phyloP scores from a whole-genome alignment of 2,329 filamentous ascomycete genomes.

The Ciborinia camelliae region DNA sequence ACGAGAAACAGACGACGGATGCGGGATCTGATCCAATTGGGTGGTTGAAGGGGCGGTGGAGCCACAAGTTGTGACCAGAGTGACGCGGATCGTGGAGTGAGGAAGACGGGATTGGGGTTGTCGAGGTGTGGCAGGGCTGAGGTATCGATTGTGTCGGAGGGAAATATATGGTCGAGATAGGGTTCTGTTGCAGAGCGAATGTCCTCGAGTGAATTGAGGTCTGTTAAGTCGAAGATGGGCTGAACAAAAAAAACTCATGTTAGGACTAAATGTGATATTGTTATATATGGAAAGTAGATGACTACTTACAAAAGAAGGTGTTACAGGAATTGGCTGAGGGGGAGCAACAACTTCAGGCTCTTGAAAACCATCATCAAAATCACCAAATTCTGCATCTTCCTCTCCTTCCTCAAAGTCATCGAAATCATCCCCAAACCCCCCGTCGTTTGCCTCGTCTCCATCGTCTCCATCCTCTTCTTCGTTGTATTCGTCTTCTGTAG shows the following conservation, averaged over 20 bases:
- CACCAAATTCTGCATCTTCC: slow-evolving; percentile 48
- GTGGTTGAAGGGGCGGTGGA: slow-evolving; percentile 88
- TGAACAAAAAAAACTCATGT: slow-evolving; percentile 37
- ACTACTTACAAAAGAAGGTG: slow-evolving; percentile 45
- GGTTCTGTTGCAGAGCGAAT: slow-evolving; percentile 59
- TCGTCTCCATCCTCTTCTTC: slow-evolving; percentile 50
- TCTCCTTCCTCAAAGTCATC: slow-evolving; percentile 62
- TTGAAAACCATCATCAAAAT: slow-evolving; percentile 63
- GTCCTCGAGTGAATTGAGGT: slow-evolving; percentile 55
- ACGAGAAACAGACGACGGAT: slow-evolving; percentile 94
- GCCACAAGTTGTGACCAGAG: slow-evolving; percentile 96
- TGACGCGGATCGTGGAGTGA: slow-evolving; percentile 81
- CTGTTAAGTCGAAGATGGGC: slow-evolving; percentile 67
- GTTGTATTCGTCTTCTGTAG: slow-evolving; percentile 56
- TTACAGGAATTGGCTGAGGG: slow-evolving; percentile 38
- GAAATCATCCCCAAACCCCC: slow-evolving; percentile 64
- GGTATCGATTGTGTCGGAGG: slow-evolving; percentile 52
- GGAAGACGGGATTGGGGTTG: slow-evolving; percentile 61
- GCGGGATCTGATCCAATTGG: slow-evolving; percentile 95
- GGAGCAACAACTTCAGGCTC: slow-evolving; percentile 45
- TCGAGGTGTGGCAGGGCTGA: slow-evolving; percentile 47
- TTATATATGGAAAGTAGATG: slow-evolving; percentile 30
- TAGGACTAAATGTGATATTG: slow-evolving; percentile 14
- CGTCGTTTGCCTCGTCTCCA: slow-evolving; percentile 38
- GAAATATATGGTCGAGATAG: slow-evolving; percentile 65